Conservation (phyloP, 345 rosid genomes). For the Abelmoschus esculentus region DNA sequence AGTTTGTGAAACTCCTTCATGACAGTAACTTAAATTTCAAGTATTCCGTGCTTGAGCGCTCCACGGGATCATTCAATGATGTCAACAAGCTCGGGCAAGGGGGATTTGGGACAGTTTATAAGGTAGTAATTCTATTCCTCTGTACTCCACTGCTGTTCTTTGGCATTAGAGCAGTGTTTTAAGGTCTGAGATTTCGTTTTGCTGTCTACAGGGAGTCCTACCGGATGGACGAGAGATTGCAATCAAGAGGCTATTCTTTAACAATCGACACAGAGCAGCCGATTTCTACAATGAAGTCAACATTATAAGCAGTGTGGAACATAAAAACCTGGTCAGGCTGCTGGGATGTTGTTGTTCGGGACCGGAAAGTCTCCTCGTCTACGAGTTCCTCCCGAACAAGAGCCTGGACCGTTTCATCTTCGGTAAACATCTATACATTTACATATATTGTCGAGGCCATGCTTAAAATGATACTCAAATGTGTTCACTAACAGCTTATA, state of each 20-base stretch:
- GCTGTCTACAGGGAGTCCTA: conserved; percentile 58
- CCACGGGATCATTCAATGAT: conserved; percentile 60
- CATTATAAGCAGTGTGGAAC: conserved; percentile 80
- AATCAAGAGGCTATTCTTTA: conserved; percentile 82
- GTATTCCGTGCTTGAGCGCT: conserved; percentile 79
- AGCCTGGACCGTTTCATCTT: conserved; percentile 82
- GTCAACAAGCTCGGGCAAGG: conserved; percentile 94
- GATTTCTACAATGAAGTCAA: conserved; percentile 93
- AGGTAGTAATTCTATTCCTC: conserved; percentile 31
- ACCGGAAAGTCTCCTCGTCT: conserved; percentile 92
- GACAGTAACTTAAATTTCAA: conserved; percentile 90
- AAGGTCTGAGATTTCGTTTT: background rate
- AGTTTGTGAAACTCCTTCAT: conserved; percentile 54
- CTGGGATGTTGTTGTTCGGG: conserved; percentile 91
- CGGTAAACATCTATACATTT: conserved; percentile 30
- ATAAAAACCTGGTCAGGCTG: conserved; percentile 83
- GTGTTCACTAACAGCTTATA: background rate
- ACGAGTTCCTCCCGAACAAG: conserved; percentile 71
- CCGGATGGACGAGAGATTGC: conserved; percentile 89
- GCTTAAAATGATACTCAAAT: background rate
- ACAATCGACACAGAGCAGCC: conserved; percentile 80
- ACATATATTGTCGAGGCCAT: background rate
- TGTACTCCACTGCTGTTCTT: background rate
- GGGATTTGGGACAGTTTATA: conserved; percentile 89
- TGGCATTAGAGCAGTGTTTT: background rate